These are phyloP conservation scores for Umbelopsis sp. DNA, from an alignment of 371 early-diverging fungal species.

Conservation along the genomic window DNA sequence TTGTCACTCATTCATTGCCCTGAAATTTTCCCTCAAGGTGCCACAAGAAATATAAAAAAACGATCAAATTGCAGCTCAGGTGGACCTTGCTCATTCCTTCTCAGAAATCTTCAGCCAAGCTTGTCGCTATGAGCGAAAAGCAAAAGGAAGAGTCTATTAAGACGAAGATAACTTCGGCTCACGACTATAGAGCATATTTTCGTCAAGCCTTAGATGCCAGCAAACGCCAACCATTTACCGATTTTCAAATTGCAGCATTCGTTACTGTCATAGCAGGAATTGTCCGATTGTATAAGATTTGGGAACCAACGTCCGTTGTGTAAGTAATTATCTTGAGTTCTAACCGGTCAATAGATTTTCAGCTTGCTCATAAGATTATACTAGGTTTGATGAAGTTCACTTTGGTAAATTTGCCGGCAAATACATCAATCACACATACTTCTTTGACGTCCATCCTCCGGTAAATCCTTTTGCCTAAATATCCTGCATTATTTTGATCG, in stretches of 20 bases:
- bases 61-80: neutral
- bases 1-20: neutral
- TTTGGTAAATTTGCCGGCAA: slow-evolving; percentile 99
- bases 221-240: neutral
- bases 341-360: neutral
- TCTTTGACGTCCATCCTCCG: slow-evolving; percentile 91
- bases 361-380: neutral
- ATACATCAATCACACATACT: slow-evolving; percentile 91
- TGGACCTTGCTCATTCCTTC: neutral
- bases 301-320: slow-evolving; percentile 29
- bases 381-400: slow-evolving; percentile 96
- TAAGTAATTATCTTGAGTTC: slow-evolving; percentile 16
- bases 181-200: slow-evolving; percentile 3
- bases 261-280: slow-evolving; percentile 19
- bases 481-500: neutral
- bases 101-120: neutral
- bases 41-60: too few relatives aligned
- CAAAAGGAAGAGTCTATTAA: neutral
- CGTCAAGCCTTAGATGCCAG: neutral
- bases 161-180: neutral
- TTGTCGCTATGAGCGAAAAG: slow-evolving; percentile 4
- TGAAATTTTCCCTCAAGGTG: neutral
- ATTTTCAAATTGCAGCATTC: neutral
- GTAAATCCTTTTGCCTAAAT: slow-evolving; percentile 26
- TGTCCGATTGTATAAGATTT: slow-evolving; percentile 15